Evolutionary conservation across 352 stramenopile genomes (phyloP).

Genomic region (Blastocystis sp.): DNA sequence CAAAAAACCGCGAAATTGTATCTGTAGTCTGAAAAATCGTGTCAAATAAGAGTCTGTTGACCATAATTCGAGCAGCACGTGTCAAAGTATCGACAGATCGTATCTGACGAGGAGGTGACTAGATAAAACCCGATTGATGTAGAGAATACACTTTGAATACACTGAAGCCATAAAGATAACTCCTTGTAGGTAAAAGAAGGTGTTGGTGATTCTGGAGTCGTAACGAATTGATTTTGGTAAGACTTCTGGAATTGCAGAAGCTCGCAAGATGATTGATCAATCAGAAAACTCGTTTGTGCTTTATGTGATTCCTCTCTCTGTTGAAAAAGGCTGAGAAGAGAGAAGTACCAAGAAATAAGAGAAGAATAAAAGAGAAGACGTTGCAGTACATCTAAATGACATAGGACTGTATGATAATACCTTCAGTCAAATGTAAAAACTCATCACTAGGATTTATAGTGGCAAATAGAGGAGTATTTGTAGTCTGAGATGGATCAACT

Average conservation of each 20-base stretch:
- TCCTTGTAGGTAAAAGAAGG: not conserved
- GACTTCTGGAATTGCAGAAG: constrained; percentile 13
- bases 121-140: not conserved
- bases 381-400: not conserved
- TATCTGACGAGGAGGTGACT: not conserved
- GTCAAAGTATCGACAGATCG: not conserved
- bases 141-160: not conserved
- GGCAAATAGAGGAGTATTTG: too few relatives aligned
- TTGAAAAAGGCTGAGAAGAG: not conserved
- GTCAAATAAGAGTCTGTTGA: not conserved
- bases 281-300: not conserved
- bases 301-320: not conserved
- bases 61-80: not conserved
- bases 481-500: too few relatives aligned
- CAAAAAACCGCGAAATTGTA: not conserved
- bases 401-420: too few relatives aligned
- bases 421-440: too few relatives aligned
- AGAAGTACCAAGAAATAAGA: constrained; percentile 33
- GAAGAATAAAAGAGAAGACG: constrained; percentile 4
- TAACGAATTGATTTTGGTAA: not conserved
- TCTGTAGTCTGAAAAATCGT: not conserved
- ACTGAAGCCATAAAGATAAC: constrained; percentile 24
- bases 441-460: too few relatives aligned
- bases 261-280: not conserved
- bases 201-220: not conserved